A percentile compares a stretch with the other conserved stretches of the same genome.
phyloP scores from a whole-genome alignment of 1,139 yeast genomes.

The Yamadazyma atlantica region DNA sequence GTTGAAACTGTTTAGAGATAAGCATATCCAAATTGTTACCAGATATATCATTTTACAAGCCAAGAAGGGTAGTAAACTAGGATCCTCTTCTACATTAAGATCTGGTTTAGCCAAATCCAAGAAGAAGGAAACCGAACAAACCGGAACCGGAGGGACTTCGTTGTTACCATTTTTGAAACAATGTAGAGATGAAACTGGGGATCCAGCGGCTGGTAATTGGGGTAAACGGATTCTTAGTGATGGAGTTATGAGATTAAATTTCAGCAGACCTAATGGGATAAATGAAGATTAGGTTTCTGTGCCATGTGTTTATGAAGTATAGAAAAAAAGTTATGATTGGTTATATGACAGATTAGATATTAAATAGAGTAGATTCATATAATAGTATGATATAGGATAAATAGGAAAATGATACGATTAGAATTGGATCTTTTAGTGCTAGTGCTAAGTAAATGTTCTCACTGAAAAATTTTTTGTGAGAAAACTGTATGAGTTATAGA shows the following conservation, averaged over 20 bases:
- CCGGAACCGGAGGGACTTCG: conserved; percentile 95
- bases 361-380: no score
- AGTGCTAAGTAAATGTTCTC: not conserved
- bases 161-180: conserved; percentile 89
- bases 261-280: conserved; percentile 33
- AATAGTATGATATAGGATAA: no score
- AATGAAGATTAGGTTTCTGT: conserved; percentile 27
- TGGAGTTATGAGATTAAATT: conserved; percentile 50
- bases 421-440: no score
- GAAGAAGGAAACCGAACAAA: conserved; percentile 48
- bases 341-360: no score
- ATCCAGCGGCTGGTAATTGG: conserved; percentile 88
- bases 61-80: conserved; percentile 48
- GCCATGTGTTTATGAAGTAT: not conserved
- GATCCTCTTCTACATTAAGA: conserved; percentile 55
- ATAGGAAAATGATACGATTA: no score
- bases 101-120: conserved; percentile 58
- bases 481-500: conserved; percentile 1
- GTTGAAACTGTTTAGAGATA: conserved; percentile 86
- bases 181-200: conserved; percentile 94
- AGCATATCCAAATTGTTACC: conserved; percentile 89
- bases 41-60: conserved; percentile 83
- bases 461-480: conserved; percentile 1
- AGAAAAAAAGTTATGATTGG: not conserved
- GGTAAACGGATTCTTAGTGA: conserved; percentile 73